Conservation (phyloP, 441 rosid genomes). For the Euphorbia corollata region DNA sequence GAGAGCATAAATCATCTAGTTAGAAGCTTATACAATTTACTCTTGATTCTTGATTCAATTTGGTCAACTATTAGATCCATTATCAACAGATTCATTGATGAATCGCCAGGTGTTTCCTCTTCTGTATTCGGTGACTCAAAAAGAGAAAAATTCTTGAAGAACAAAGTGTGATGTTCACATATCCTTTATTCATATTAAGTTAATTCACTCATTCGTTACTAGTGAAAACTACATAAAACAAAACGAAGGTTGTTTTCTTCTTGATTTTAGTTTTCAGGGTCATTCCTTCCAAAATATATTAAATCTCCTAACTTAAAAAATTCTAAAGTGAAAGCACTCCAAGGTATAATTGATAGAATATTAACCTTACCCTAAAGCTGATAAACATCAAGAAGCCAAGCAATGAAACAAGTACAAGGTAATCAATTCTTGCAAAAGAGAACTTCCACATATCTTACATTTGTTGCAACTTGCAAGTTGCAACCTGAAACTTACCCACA, state of each 20-base stretch:
- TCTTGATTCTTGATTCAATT: neutral
- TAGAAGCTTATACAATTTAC: neutral
- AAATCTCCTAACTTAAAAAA: neutral
- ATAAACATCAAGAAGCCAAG: neutral
- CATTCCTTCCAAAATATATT: neutral
- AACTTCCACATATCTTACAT: neutral
- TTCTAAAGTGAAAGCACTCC: neutral
- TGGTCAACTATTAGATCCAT: neutral
- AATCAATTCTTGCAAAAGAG: neutral
- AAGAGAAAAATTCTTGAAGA: neutral
- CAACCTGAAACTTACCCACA: conserved; percentile 60
- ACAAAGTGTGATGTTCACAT: neutral
- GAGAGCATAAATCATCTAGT: neutral
- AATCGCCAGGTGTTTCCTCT: neutral
- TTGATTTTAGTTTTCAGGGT: neutral
- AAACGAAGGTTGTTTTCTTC: neutral
- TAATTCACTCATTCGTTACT: neutral
- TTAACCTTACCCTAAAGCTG: neutral
- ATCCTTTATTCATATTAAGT: neutral
- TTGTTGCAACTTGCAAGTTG: neutral
- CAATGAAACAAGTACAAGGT: neutral
- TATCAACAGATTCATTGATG: neutral
- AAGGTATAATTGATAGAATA: neutral
- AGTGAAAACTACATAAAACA: neutral
- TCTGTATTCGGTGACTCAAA: neutral